A percentile compares a stretch with the other conserved stretches of the same genome.
phyloP scores from a whole-genome alignment of 2,329 filamentous ascomycete genomes.

The Fusarium sp. region DNA sequence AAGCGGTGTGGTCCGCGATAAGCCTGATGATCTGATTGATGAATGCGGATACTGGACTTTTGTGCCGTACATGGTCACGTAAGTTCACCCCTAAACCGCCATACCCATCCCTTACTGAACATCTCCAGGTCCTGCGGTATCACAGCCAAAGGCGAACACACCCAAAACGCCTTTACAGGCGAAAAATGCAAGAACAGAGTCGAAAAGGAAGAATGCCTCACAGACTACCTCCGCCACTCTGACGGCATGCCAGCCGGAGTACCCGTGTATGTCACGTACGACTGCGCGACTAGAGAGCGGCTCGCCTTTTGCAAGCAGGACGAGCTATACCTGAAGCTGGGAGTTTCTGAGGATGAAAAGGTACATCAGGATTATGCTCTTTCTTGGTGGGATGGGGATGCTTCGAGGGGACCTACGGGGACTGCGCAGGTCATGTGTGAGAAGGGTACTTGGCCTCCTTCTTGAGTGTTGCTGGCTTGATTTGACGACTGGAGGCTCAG shows the following conservation, averaged over 20 bases:
- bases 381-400: not conserved
- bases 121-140: not conserved
- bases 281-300: constrained; percentile 1
- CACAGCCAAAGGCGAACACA: constrained; percentile 1
- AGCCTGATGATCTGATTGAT: constrained; percentile 2
- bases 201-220: constrained; percentile 13
- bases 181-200: constrained; percentile 8
- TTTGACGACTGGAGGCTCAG: not conserved
- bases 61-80: constrained; percentile 10
- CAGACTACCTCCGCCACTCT: not conserved
- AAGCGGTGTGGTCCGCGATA: not conserved
- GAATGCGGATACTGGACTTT: constrained; percentile 25
- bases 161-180: constrained; percentile 1
- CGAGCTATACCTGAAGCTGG: constrained; percentile 8
- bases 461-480: not conserved
- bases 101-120: not conserved
- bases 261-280: constrained; percentile 2
- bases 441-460: constrained; percentile 1
- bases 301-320: constrained; percentile 19
- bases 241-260: not conserved
- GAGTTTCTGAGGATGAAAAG: constrained; percentile 1
- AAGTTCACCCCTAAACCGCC: not conserved
- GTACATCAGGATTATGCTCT: constrained; percentile 2
- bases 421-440: constrained; percentile 3
- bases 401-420: not conserved